These are phyloP conservation scores for Aspergillus bertholletiae DNA, from an alignment of 495 filamentous ascomycete genomes.

Conservation along the genomic window DNA sequence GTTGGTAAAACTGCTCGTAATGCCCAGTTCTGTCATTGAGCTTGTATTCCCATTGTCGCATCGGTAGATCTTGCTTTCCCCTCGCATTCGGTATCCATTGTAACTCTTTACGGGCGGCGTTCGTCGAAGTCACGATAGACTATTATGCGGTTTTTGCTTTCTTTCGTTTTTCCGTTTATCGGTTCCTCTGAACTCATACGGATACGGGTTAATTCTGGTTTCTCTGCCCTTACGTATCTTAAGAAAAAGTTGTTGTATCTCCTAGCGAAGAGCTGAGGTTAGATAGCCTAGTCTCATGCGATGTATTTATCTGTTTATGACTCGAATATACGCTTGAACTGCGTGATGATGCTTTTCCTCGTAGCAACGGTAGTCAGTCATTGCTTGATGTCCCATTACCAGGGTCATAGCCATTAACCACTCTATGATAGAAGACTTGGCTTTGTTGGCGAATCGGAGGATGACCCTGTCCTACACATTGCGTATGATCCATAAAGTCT, in stretches of 20 bases:
- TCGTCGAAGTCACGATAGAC: slow-evolving; percentile 44
- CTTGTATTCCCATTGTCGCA: slow-evolving; percentile 28
- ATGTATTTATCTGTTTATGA: too few species aligned
- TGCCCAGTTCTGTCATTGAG: slow-evolving; percentile 23
- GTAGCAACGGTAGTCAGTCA: too few species aligned
- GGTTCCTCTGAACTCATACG: neutral
- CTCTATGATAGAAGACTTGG: too few species aligned
- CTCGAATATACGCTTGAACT: too few species aligned
- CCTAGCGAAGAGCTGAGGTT: neutral
- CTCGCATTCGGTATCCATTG: slow-evolving; percentile 19
- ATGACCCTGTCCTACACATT: too few species aligned
- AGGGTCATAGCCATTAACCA: too few species aligned
- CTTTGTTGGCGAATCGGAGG: too few species aligned
- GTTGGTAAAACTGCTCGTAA: slow-evolving; percentile 47
- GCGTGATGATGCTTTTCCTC: too few species aligned
- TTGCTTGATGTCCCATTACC: too few species aligned
- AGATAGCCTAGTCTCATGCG: too few species aligned
- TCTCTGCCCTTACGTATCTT: neutral
- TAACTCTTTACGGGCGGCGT: slow-evolving; percentile 45
- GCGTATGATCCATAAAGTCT: too few species aligned
- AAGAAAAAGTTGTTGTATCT: slow-evolving; percentile 3
- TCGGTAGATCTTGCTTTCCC: slow-evolving; percentile 36
- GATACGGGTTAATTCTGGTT: slow-evolving; percentile 5
- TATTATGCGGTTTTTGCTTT: slow-evolving; percentile 25
- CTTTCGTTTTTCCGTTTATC: slow-evolving; percentile 18